Conservation (phyloP, 1,284 basidiomycete genomes). For the Leccinum cinnamomeum region DNA sequence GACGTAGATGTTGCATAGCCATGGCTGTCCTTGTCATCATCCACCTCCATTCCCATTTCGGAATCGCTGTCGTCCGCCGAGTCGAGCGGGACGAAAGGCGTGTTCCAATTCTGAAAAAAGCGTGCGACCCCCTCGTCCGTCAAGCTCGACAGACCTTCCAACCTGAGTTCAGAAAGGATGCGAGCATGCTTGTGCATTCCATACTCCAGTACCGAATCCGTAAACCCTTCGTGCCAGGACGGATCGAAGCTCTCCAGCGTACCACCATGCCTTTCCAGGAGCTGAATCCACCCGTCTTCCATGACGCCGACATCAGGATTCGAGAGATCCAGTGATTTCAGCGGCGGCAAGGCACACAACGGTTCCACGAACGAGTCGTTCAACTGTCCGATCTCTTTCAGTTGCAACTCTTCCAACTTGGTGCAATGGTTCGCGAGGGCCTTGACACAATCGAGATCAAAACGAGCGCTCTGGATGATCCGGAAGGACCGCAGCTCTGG, state of each 20-base stretch:
- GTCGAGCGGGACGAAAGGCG: slow-evolving; percentile 13
- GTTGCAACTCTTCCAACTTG: slow-evolving; percentile 64
- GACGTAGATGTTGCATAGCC: background rate
- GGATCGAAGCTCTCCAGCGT: slow-evolving; percentile 58
- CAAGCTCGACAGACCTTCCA: slow-evolving; percentile 63
- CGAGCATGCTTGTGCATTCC: slow-evolving; percentile 61
- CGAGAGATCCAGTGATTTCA: slow-evolving; percentile 63
- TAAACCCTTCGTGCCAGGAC: slow-evolving; percentile 59
- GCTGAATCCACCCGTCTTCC: slow-evolving; percentile 57
- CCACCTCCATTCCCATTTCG: slow-evolving; percentile 29
- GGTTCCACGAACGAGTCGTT: slow-evolving; percentile 61
- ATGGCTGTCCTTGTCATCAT: slow-evolving; percentile 1
- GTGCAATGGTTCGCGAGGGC: slow-evolving; percentile 65
- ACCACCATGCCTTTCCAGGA: slow-evolving; percentile 49
- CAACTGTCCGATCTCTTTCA: slow-evolving; percentile 80
- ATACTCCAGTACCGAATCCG: slow-evolving; percentile 56
- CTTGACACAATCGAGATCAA: slow-evolving; percentile 73
- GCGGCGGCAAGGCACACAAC: slow-evolving; percentile 47
- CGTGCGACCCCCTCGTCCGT: slow-evolving; percentile 66
- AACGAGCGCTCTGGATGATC: slow-evolving; percentile 86
- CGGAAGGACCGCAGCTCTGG: slow-evolving; percentile 69
- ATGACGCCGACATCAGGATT: slow-evolving; percentile 52
- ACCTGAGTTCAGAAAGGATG: slow-evolving; percentile 53
- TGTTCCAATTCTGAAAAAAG: slow-evolving; percentile 55
- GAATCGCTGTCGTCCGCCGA: slow-evolving; percentile 13